phyloP scores from a whole-genome alignment of 2,329 filamentous ascomycete genomes.

The Alternaria ethzedia region DNA sequence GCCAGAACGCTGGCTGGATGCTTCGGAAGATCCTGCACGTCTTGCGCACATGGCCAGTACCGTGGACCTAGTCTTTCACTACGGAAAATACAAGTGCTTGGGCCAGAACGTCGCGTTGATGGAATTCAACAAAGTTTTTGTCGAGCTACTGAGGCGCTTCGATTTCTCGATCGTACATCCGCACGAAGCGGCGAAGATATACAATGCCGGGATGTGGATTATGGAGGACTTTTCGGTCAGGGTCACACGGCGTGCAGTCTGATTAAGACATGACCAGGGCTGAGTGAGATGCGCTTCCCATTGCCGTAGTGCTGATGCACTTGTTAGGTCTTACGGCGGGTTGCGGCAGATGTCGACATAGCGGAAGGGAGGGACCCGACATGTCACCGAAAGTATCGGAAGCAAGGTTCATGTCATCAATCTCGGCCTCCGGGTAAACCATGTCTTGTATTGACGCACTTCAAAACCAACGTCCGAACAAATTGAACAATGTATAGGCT shows the following conservation, averaged over 20 bases:
- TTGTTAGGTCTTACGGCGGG: background rate
- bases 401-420: background rate
- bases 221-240: background rate
- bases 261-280: background rate
- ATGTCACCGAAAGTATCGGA: background rate
- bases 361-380: background rate
- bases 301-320: background rate
- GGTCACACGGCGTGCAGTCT: background rate
- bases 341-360: background rate
- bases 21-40: conserved; percentile 37
- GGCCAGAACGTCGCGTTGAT: conserved; percentile 34
- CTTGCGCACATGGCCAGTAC: conserved; percentile 29
- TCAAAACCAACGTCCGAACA: background rate
- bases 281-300: background rate
- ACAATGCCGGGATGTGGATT: background rate
- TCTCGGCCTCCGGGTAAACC: background rate
- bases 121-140: conserved; percentile 44
- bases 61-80: conserved; percentile 34
- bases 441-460: background rate
- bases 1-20: conserved; percentile 27
- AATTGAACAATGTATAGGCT: background rate
- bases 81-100: conserved; percentile 34
- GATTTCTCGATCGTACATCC: background rate
- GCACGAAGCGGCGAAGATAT: background rate
- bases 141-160: conserved; percentile 9